Evolutionary conservation across 2,329 filamentous ascomycete species (phyloP), one percentile per base, ranked within the genome.

Genomic region (Ceratocystis lukuohia): DNA sequence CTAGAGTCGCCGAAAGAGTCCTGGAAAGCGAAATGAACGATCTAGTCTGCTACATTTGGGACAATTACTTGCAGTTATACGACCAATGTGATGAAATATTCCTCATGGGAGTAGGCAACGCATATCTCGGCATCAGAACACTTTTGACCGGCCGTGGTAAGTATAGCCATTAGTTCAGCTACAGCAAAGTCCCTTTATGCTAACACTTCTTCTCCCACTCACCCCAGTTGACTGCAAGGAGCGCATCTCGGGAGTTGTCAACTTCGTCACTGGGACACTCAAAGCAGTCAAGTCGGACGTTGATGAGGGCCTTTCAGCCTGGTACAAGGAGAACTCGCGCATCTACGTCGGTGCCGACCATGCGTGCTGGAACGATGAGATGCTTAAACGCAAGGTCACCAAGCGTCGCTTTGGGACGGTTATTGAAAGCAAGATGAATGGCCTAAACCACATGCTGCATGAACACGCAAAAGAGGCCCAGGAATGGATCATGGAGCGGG

Each of bases 11-110:
- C 37, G 82, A 82, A 70, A 76, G 74, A 64, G 75, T 75, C 1
- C 72, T 84, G 6, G 80, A 87, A 69, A 78, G 80, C 65, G 83
- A 84, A 74, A 86, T 84, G 0, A 85, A 88, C 69, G 86, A 93
- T 68, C 78, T 96, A 10, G 84, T 93, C 3, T 85, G 83, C 68
- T 97, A 96, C 72, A 79, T 99, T 15, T 99, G 94, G 94, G 92
- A 96, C 71, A 99, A 99, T 73, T 96, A 96, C 72, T 85, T 99
- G 22, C 89, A 96, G 78, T 80, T 89, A 41, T 86, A 86, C 63
- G 82, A 89, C 20, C 77, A 87, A 1, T 80, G 83, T 0, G 85
- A 87, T 5, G 84, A 93, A 64, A 84, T 97, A 17, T 89, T 96
- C 73, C 79, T 99, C 25, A 80, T 99, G 73, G 93, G 94, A 0